Base-by-base conservation (phyloP, 352 stramenopile genomes). In the Halophytophthora polymorphica region DNA sequence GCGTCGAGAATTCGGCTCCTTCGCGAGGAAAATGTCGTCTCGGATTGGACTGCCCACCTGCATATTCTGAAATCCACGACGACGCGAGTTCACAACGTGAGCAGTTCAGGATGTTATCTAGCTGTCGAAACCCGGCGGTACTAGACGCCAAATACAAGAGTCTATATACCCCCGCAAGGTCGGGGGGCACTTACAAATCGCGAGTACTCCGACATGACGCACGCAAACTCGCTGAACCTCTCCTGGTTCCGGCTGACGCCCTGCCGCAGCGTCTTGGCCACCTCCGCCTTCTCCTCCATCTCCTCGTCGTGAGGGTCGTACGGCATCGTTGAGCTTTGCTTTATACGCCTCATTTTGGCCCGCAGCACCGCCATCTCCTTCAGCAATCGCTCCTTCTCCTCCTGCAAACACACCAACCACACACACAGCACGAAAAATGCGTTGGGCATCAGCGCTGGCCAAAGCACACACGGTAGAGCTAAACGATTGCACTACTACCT, bases 201-300 rank as follows among this genome's bases (percentile, higher is more conserved):
- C 6, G 56, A 68, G 46, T 71, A 71, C 39, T 68, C 63, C 2
- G 63, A 71, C 63, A 71, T 71, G 47, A 71, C 53, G 15, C 58
- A 53, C 8, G 53, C 64, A 2, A 66, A 46, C 29, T 59, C 45
- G 10, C 23, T 59, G 45, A 69, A 69, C 18, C 52, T 48, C 44
- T 65, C 37, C 28, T 71, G 63, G n/a, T 53, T 44, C 18, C 41
- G 23, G 29, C 53, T 34, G 2, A 71, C 50, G 17, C 48, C 37
- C 38, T 58, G 35, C 0, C 58, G 48, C 15, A 71, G 25, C 5
- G 42, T 18, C 31, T 45, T 52, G 11, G 39, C n/a, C 19, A 40
- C 31, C 33, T 55, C 58, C 3, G 28, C 19, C 14, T 53, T 39
- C 19, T 15, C 50, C 33, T 53, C 44, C 18, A 63, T 18, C 2